phyloP scores from a whole-genome alignment of 805 yeast genomes.

The Sugiyamaella mastotermitis region DNA sequence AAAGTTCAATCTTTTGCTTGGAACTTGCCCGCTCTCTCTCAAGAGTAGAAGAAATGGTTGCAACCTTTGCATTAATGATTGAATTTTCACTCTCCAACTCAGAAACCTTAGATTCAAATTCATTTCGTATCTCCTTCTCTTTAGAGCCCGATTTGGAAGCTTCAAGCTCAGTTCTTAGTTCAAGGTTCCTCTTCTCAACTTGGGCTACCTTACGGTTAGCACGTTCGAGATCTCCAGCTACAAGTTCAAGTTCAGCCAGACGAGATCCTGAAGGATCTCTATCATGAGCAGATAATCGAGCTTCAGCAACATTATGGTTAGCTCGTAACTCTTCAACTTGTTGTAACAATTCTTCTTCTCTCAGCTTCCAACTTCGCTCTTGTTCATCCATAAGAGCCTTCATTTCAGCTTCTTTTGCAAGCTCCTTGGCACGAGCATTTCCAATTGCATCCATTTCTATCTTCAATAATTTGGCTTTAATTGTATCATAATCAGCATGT shows the following conservation, averaged over 20 bases:
- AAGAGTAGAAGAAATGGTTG: slow-evolving; percentile 35
- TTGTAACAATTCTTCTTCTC: slow-evolving; percentile 46
- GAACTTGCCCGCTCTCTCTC: slow-evolving; percentile 22
- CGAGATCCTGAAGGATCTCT: slow-evolving; percentile 18
- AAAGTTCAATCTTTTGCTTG: slow-evolving; percentile 33
- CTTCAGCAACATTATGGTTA: slow-evolving; percentile 56
- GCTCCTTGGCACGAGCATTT: slow-evolving; percentile 45
- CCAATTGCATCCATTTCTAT: slow-evolving; percentile 58
- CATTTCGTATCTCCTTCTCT: slow-evolving; percentile 19
- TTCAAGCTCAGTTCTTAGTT: slow-evolving; percentile 60
- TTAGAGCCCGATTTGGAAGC: slow-evolving; percentile 41
- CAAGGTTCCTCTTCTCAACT: slow-evolving; percentile 73
- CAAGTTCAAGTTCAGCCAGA: slow-evolving; percentile 47
- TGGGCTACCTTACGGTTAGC: slow-evolving; percentile 62
- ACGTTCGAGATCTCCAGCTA: slow-evolving; percentile 69
- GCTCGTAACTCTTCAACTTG: slow-evolving; percentile 53
- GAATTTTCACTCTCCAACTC: slow-evolving; percentile 52
- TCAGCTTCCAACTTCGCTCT: slow-evolving; percentile 58
- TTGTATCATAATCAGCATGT: slow-evolving; percentile 71
- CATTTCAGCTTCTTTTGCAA: slow-evolving; percentile 71
- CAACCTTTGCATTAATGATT: slow-evolving; percentile 50
- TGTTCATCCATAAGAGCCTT: slow-evolving; percentile 65
- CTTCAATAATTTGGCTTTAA: slow-evolving; percentile 56
- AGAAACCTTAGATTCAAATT: slow-evolving; percentile 15
- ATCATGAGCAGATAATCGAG: slow-evolving; percentile 33